Base-by-base conservation (phyloP, 1,284 basidiomycete genomes). In the Boletus smithii region DNA sequence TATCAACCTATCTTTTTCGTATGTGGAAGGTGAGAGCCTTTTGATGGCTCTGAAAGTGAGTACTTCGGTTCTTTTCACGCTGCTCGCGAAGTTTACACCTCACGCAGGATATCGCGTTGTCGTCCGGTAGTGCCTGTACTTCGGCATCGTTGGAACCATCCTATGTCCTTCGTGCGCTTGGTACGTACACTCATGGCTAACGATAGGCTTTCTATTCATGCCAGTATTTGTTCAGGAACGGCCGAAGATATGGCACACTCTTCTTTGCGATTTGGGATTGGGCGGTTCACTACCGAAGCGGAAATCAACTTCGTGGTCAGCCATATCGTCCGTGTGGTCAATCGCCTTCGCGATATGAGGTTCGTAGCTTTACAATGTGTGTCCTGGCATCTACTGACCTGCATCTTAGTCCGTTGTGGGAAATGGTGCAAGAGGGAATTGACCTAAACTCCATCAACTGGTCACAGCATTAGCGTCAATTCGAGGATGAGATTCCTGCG, bases 241-340 rank as follows among this genome's bases (percentile, higher is more conserved):
- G 91, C 94, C 24, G 97, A 99, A 69, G 97, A 98, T 63, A 97
- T 98, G 89, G 97, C 97, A 0, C 97, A 99, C 68, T 98, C 95
- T 10, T 97, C 93, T 14, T 77, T 99, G 44, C 87, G 97, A 34
- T 99, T 99, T 71, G 97, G 97, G 44, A 91, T 99, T 55, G 97
- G 97, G 30, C 84, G 97, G 24, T 99, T 99, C 73, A 99, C 97
- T 6, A 99, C 97, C 3, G 93, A 97, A 67, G 91, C 87, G 14
- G 97, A 99, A 72, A 79, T 99, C 49, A 97, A 99, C 69, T 94
- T 91, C 59, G 95, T 99, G 24, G 79, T 94, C 27, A 79, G 85
- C 58, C 90, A 94, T 66, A 95, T 99, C 45, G 83, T 95, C 29
- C 75, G 77, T 30, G 91, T 91, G 9, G 97, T 99, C 30, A 79